These are phyloP conservation scores for Pelagomonas calceolata DNA, from an alignment of 108 stramenopile species.

Conservation along the genomic window DNA sequence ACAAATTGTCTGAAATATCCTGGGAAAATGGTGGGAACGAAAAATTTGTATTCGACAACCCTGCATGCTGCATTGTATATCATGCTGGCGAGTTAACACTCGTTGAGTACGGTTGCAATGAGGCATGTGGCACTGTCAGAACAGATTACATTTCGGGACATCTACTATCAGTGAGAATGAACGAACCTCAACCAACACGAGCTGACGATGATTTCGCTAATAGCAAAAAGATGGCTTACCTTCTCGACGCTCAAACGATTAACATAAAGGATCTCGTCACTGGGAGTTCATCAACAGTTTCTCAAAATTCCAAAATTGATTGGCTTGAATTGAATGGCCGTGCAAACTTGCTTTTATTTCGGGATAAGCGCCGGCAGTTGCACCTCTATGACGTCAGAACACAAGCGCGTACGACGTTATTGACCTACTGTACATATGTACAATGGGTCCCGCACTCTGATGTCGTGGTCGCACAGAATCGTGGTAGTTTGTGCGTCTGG, in stretches of 20 bases:
- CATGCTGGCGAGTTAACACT: slow-evolving; percentile 41
- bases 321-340: slow-evolving; percentile 50
- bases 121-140: slow-evolving; percentile 39
- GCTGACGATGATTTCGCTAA: background rate
- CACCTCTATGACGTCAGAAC: slow-evolving; percentile 35
- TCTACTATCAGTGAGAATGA: slow-evolving; percentile 42
- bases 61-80: slow-evolving; percentile 31
- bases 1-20: slow-evolving; percentile 41
- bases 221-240: slow-evolving; percentile 52
- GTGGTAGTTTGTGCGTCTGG: slow-evolving; percentile 47
- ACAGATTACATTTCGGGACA: slow-evolving; percentile 39
- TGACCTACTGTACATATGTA: slow-evolving; percentile 49
- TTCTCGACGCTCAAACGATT: slow-evolving; percentile 45
- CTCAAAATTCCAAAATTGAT: slow-evolving; percentile 43
- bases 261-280: slow-evolving; percentile 44
- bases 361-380: slow-evolving; percentile 38
- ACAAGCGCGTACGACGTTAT: slow-evolving; percentile 32
- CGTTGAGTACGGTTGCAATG: slow-evolving; percentile 49
- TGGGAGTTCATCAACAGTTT: slow-evolving; percentile 23
- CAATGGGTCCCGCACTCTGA: slow-evolving; percentile 57
- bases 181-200: slow-evolving; percentile 20
- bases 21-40: slow-evolving; percentile 33
- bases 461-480: slow-evolving; percentile 49
- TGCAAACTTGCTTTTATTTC: slow-evolving; percentile 39
- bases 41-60: slow-evolving; percentile 49